These are phyloP conservation scores for Arthrobotrys sinensis DNA, from an alignment of 2,329 filamentous ascomycete species.

Conservation along the genomic window DNA sequence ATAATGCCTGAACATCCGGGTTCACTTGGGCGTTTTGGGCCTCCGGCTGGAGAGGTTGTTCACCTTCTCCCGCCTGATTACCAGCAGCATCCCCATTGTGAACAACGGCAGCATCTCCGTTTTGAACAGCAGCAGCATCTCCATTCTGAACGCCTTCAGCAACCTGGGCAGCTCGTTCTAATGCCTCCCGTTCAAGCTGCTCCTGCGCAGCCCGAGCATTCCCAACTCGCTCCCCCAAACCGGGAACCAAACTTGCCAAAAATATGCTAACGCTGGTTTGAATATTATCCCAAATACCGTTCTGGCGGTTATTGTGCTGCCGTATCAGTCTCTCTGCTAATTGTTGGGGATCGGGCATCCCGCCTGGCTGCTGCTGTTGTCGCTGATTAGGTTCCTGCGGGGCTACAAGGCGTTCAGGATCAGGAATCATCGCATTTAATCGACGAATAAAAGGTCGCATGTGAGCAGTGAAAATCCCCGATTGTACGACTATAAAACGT, in stretches of 20 bases:
- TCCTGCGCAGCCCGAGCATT: conserved; percentile 30
- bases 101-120: no score
- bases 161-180: conserved; percentile 23
- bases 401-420: conserved; percentile 34
- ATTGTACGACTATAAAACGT: conserved; percentile 63
- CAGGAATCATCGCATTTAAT: conserved; percentile 58
- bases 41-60: not conserved
- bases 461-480: conserved; percentile 61
- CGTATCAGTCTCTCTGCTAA: conserved; percentile 50
- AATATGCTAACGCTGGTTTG: conserved; percentile 63
- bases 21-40: not conserved
- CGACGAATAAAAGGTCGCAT: conserved; percentile 59
- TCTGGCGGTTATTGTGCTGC: conserved; percentile 35
- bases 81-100: not conserved
- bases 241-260: conserved; percentile 64
- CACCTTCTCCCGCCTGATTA: not conserved
- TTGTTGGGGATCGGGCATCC: conserved; percentile 51
- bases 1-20: conserved; percentile 33
- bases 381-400: conserved; percentile 15
- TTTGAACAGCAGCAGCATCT: not conserved
- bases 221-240: conserved; percentile 52
- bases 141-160: conserved; percentile 12
- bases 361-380: conserved; percentile 35
- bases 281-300: conserved; percentile 60
- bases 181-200: conserved; percentile 3